These are phyloP conservation scores for Saussurea involucrata DNA, from an alignment of 129 eudicot genomes.

Conservation along the genomic window DNA sequence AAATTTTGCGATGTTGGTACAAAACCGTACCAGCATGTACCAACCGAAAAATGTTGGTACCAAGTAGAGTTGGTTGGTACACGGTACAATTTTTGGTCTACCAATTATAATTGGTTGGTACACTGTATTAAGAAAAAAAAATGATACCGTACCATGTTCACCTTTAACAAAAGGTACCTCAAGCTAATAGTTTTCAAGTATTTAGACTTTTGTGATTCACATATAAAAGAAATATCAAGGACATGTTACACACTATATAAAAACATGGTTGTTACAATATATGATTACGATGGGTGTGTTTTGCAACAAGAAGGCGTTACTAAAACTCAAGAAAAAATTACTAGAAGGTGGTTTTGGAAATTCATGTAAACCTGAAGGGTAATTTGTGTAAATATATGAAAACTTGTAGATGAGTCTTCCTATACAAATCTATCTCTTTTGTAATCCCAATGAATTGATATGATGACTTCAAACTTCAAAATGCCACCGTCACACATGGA, in stretches of 20 bases:
- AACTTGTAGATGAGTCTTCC: constrained; percentile 21
- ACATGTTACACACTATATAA: too few relatives aligned
- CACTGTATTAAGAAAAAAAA: too few relatives aligned
- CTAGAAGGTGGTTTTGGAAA: not conserved
- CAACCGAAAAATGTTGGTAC: too few relatives aligned
- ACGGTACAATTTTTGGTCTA: too few relatives aligned
- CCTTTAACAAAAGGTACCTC: too few relatives aligned
- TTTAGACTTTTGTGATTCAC: not conserved
- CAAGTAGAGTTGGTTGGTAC: too few relatives aligned
- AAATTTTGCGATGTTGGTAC: too few relatives aligned
- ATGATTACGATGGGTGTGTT: not conserved
- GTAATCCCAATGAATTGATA: constrained; percentile 16
- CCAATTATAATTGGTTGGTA: too few relatives aligned
- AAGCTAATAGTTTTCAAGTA: not conserved
- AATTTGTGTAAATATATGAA: constrained; percentile 3
- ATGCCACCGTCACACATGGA: constrained; percentile 25
- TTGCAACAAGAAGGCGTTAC: too few relatives aligned
- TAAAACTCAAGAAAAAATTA: too few relatives aligned
- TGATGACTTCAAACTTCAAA: constrained; percentile 24
- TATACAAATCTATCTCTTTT: constrained; percentile 22
- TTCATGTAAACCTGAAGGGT: not conserved
- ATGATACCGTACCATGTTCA: too few relatives aligned
- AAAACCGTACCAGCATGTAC: too few relatives aligned
- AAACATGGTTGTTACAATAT: not conserved
- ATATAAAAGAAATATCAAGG: not conserved